Evolutionary conservation across 768 basidiomycete species (phyloP).

Genomic region (Serendipita sp.): DNA sequence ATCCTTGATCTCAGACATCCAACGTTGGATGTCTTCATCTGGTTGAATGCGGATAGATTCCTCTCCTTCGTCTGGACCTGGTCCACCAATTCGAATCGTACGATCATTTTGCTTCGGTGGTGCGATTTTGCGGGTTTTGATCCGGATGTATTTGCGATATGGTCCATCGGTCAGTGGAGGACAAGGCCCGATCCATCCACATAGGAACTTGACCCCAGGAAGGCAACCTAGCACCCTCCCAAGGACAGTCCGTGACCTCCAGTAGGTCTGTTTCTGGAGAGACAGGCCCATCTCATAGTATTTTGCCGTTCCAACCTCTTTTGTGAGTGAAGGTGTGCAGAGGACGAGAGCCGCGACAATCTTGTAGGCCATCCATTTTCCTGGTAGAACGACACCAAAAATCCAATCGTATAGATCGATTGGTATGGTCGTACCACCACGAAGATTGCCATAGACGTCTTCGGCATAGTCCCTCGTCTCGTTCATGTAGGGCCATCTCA

Average conservation of each 20-base stretch:
- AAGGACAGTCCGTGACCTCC: not conserved
- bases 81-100: not conserved
- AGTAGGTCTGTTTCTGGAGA: not conserved
- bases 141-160: not conserved
- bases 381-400: not conserved
- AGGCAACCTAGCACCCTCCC: not conserved
- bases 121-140: not conserved
- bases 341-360: not conserved
- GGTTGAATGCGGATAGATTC: not conserved
- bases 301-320: not conserved
- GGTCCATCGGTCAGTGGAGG: not conserved
- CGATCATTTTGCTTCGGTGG: not conserved
- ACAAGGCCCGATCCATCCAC: slow-evolving; percentile 5
- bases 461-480: not conserved
- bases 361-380: slow-evolving; percentile 4
- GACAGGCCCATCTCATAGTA: not conserved
- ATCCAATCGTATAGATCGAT: not conserved
- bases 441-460: not conserved
- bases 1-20: not conserved
- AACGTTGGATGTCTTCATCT: not conserved
- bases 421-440: not conserved
- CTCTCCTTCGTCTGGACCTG: not conserved
- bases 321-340: not conserved
- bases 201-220: not conserved
- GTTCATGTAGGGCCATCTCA: slow-evolving; percentile 5